A percentile compares a stretch with the other conserved stretches of the same genome.
phyloP scores from a whole-genome alignment of 176 grass and related monocot genomes.

The Cenchrus fungigraminus region DNA sequence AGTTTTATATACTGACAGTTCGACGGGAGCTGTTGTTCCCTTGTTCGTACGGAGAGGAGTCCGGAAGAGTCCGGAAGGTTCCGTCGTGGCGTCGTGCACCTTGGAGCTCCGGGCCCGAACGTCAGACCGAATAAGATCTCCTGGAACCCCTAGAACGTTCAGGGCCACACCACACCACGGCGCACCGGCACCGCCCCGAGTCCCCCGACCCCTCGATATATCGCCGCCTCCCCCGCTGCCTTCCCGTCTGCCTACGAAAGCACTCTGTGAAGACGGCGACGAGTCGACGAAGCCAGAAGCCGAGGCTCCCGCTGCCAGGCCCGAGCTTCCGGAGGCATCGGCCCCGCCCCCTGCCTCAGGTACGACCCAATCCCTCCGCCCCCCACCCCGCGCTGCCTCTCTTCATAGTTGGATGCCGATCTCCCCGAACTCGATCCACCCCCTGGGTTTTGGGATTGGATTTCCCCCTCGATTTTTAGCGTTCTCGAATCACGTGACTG shows the following conservation, averaged over 20 bases:
- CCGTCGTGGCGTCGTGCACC: neutral
- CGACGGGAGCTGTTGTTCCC: neutral
- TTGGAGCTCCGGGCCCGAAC: neutral
- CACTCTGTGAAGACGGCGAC: neutral
- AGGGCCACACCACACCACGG: conserved; percentile 29
- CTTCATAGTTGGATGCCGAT: neutral
- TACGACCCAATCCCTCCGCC: conserved; percentile 26
- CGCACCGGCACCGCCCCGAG: neutral
- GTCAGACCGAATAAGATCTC: neutral
- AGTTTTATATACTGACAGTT: too few relatives aligned
- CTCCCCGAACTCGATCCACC: neutral
- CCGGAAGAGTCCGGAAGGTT: neutral
- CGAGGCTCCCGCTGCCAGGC: neutral
- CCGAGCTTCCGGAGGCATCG: conserved; percentile 1
- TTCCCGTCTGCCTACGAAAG: neutral
- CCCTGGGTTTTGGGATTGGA: neutral
- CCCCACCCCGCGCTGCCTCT: neutral
- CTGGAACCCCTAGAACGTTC: neutral
- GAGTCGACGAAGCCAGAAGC: conserved; percentile 15
- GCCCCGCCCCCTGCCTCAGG: conserved; percentile 9
- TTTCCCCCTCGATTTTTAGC: neutral
- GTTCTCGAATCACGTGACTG: neutral
- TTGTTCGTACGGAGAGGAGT: neutral
- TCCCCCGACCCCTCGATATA: neutral
- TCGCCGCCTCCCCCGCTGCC: neutral